Evolutionary conservation across 2,329 filamentous ascomycete species (phyloP).

Genomic region (Blumeriella jaapii): DNA sequence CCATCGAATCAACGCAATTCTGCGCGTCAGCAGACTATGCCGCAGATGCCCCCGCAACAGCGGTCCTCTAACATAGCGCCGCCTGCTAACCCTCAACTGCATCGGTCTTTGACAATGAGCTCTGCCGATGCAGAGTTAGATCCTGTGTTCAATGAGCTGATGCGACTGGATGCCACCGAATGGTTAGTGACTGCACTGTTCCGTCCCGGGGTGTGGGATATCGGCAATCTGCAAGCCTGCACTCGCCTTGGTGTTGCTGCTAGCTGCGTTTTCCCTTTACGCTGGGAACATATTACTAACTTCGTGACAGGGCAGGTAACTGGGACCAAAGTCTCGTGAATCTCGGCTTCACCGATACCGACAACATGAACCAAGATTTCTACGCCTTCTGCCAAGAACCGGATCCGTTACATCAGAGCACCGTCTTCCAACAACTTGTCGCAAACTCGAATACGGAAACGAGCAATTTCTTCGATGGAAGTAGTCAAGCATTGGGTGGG

Average conservation of each 20-base stretch:
- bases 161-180: constrained; percentile 42
- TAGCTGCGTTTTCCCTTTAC: neutral
- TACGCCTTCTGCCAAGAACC: constrained; percentile 26
- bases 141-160: constrained; percentile 45
- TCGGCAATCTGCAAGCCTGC: no score
- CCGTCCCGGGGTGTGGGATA: no score
- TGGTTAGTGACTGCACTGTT: constrained; percentile 25
- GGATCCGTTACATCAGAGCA: constrained; percentile 23
- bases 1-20: constrained; percentile 6
- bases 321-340: constrained; percentile 27
- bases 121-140: constrained; percentile 28
- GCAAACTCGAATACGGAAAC: constrained; percentile 22
- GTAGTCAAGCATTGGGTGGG: constrained; percentile 14
- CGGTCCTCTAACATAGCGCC: constrained; percentile 7
- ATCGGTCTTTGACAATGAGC: constrained; percentile 15
- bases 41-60: constrained; percentile 1
- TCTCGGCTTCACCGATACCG: constrained; percentile 27
- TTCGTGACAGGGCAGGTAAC: constrained; percentile 20
- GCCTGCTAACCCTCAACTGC: constrained; percentile 11
- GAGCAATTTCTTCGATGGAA: constrained; percentile 15
- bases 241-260: no score
- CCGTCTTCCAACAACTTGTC: constrained; percentile 24
- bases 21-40: neutral
- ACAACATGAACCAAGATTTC: constrained; percentile 27
- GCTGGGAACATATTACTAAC: constrained; percentile 8